phyloP scores from a whole-genome alignment of 106 monocot species.

The Apostasia ramifera region DNA sequence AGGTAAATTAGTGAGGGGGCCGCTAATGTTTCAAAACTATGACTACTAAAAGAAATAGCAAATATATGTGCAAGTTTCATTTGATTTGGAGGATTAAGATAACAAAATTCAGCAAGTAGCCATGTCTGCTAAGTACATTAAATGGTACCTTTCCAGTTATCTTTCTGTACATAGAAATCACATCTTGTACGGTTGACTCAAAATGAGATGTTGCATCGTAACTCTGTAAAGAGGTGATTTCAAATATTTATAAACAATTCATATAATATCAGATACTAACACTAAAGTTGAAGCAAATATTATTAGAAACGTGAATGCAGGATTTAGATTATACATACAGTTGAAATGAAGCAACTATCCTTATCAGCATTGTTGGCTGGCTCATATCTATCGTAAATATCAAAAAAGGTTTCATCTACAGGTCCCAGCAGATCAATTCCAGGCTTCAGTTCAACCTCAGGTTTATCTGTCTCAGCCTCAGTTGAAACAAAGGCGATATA shows the following conservation, averaged over 20 bases:
- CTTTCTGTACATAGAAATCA: slow-evolving; percentile 55
- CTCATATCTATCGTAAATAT: slow-evolving; percentile 78
- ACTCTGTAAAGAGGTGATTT: slow-evolving; percentile 33
- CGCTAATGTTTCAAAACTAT: too few species aligned
- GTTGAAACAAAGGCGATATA: slow-evolving; percentile 59
- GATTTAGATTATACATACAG: slow-evolving; percentile 34
- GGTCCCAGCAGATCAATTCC: slow-evolving; percentile 52
- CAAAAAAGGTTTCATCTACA: slow-evolving; percentile 50
- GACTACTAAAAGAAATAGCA: too few species aligned
- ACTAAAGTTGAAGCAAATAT: background rate
- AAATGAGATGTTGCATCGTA: slow-evolving; percentile 86
- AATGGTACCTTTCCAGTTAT: slow-evolving; percentile 81
- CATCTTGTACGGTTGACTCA: slow-evolving; percentile 77
- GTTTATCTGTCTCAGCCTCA: slow-evolving; percentile 48
- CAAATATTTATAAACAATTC: background rate
- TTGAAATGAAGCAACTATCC: slow-evolving; percentile 64
- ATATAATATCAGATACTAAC: background rate
- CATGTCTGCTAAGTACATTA: background rate
- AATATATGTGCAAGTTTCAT: too few species aligned
- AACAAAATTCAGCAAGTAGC: background rate
- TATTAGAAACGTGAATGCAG: background rate
- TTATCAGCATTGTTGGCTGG: slow-evolving; percentile 42
- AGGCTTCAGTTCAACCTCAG: slow-evolving; percentile 45
- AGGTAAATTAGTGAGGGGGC: too few species aligned
- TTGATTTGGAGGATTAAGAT: background rate